Percentiles rank a stretch among this genome's conserved stretches.
Evolutionary conservation across 768 basidiomycete species (phyloP).

Genomic region (Epithele typhae): DNA sequence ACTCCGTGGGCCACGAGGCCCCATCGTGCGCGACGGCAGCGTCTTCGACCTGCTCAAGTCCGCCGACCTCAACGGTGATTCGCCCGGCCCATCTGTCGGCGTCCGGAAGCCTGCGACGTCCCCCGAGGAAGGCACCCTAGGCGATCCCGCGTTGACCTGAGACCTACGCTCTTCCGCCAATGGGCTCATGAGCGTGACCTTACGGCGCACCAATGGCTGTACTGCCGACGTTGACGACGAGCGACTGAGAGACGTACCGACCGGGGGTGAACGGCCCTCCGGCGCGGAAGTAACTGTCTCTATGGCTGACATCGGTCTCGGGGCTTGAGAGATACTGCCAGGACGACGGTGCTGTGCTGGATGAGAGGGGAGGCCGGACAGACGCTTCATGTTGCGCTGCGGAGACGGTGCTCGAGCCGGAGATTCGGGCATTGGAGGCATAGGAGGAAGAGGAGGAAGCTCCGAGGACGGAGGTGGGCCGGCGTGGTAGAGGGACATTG

Average conservation of each 20-base stretch:
- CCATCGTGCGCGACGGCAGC: conserved; percentile 20
- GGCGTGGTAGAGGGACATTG: too few relatives aligned
- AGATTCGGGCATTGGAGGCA: not conserved
- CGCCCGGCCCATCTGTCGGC: conserved; percentile 3
- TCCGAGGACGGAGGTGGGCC: not conserved
- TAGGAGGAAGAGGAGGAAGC: not conserved
- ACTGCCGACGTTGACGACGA: conserved; percentile 2
- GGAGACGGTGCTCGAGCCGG: not conserved
- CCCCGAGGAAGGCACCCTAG: conserved; percentile 9
- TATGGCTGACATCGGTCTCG: conserved; percentile 15
- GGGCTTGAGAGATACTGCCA: not conserved
- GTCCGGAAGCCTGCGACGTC: conserved; percentile 6
- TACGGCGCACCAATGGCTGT: conserved; percentile 5
- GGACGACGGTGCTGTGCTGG: conserved; percentile 20
- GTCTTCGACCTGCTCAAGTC: conserved; percentile 23
- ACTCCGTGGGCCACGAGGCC: conserved; percentile 16
- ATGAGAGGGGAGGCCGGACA: conserved; percentile 18
- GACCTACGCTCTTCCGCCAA: conserved; percentile 1
- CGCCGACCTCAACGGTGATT: not conserved
- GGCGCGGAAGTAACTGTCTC: conserved; percentile 16
- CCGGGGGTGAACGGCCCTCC: too few relatives aligned
- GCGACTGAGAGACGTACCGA: too few relatives aligned
- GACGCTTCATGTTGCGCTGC: conserved; percentile 6
- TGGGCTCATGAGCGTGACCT: conserved; percentile 1
- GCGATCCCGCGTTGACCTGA: not conserved